phyloP scores from a whole-genome alignment of 2,329 filamentous ascomycete species.

The Onygenales sp. region DNA sequence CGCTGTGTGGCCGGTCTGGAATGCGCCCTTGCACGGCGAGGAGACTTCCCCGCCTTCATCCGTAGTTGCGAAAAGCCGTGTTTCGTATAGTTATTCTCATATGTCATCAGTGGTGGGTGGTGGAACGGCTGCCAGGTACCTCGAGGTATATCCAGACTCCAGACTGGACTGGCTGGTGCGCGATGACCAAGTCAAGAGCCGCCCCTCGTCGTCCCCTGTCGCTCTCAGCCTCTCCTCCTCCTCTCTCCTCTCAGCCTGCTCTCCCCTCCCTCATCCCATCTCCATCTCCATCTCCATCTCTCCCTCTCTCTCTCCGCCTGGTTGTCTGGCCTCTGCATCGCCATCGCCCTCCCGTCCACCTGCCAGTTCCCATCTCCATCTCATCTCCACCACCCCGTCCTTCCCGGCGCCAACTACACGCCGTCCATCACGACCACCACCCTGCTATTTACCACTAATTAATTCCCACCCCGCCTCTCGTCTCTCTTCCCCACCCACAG shows the following conservation, averaged over 20 bases:
- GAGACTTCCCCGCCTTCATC: no score
- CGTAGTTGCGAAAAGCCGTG: no score
- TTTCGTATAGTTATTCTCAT: no score
- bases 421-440: constrained; percentile 9
- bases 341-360: neutral
- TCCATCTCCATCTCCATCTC: constrained; percentile 8
- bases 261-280: constrained; percentile 6
- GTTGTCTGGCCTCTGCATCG: neutral
- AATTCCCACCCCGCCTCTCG: no score
- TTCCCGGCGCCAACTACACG: neutral
- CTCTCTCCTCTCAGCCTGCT: constrained; percentile 5
- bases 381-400: neutral
- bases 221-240: constrained; percentile 13
- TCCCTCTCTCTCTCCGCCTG: neutral
- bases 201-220: constrained; percentile 5
- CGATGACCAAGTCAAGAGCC: neutral
- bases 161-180: no score
- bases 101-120: no score
- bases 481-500: no score
- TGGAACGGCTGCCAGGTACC: no score
- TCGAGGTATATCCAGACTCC: no score
- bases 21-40: no score
- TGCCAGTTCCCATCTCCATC: neutral
- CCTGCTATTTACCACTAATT: neutral
- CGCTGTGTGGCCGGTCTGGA: no score